These are phyloP conservation scores for Solanum appendiculatum DNA, from an alignment of 257 asterid species.

Conservation along the genomic window DNA sequence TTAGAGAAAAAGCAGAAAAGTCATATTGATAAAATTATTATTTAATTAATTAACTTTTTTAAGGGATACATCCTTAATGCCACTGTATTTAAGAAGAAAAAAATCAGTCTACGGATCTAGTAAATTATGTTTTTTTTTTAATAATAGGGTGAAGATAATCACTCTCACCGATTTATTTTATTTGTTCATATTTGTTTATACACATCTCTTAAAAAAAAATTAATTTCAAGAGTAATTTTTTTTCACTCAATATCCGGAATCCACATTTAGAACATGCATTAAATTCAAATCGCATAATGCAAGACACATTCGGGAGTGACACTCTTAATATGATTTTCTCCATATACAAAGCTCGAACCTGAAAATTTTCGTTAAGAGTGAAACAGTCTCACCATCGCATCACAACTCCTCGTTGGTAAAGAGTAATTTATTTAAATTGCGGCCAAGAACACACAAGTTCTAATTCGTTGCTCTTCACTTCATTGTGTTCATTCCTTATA, in stretches of 20 bases:
- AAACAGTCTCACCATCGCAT: no score
- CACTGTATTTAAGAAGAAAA: neutral
- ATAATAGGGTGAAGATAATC: neutral
- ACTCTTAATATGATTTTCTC: no score
- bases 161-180: no score
- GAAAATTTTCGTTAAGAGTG: no score
- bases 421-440: no score
- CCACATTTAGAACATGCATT: no score
- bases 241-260: fast-evolving
- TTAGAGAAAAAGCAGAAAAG: neutral
- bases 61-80: neutral
- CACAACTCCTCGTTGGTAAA: no score
- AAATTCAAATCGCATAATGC: no score
- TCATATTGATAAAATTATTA: neutral
- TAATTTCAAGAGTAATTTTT: no score
- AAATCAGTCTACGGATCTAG: no score
- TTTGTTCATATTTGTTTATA: fast-evolving
- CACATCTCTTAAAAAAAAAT: fast-evolving
- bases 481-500: neutral
- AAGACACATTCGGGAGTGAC: fast-evolving
- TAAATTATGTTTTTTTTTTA: no score
- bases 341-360: no score
- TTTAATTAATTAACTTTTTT: neutral
- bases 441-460: neutral
- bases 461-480: neutral